Base-by-base conservation (phyloP, 2,329 filamentous ascomycete species). In the Lomentospora prolificans region DNA sequence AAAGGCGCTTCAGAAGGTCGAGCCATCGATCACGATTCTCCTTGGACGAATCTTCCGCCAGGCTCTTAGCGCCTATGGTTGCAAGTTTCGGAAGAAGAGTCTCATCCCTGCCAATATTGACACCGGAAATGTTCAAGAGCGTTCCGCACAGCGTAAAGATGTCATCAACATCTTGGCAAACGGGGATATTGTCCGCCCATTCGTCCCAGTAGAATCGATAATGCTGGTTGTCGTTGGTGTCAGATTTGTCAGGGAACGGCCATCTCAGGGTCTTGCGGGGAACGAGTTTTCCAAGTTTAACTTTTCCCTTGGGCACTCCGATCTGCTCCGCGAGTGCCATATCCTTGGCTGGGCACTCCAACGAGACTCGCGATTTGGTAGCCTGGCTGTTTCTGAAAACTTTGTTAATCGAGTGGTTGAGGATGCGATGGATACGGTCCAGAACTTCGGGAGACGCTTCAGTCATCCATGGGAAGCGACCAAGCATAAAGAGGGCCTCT, bases 191-290 rank as follows among this genome's bases (percentile, higher is more conserved):
- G 69, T 97, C 92, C 2, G 85, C 79, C 94, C 94, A 99, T 62
- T 97, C 94, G 58, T 96, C 90, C 85, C 94, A 96, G 69, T 99
- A 99, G 67, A 95, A 97, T 31, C 87, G 83, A 67, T 96, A 97
- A 54, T 87, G 81, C n/a, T 80, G 78, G 19, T 85, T 85, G 61
- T 90, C 89, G 55, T 84, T 85, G 25, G 82, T 83, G 64, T 94
- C 89, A 60, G 79, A 79, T 61, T 82, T 85, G 62, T 96, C 91
- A 4, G 90, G 82, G 63, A 87, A 86, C 3, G 90, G 87, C 92
- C 92, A 96, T 59, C 88, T 82, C 60, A 94, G 75, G 14, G 82
- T 77, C 64, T 86, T 87, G 61, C 82, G 82, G n/a, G 80, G 72
- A 3, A 78, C 72, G 25, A 82, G 76, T 53, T 83, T 76, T 33